Evolutionary conservation across 1,139 yeast genomes (phyloP).

Genomic region (Kodamaea suecica): DNA sequence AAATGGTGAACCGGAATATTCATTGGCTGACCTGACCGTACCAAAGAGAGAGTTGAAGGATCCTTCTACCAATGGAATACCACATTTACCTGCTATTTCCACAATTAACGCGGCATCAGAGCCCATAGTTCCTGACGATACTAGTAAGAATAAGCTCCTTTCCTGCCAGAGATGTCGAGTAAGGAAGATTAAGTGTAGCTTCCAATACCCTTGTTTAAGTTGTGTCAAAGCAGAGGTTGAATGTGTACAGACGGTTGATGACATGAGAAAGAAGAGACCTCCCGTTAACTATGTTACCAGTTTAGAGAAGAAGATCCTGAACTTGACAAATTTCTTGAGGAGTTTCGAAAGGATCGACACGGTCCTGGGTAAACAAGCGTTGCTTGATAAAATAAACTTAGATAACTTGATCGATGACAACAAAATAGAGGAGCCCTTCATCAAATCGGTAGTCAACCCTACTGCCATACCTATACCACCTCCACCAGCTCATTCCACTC

Average conservation of each 20-base stretch:
- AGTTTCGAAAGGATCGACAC: slow-evolving; percentile 21
- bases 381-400: slow-evolving; percentile 16
- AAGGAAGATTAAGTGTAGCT: slow-evolving; percentile 55
- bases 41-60: background rate
- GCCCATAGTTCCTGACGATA: background rate
- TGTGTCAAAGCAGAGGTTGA: slow-evolving; percentile 45
- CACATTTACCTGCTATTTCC: no score
- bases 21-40: no score
- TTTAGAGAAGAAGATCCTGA: slow-evolving; percentile 29
- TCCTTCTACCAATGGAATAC: no score
- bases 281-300: slow-evolving; percentile 47
- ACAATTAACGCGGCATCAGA: no score
- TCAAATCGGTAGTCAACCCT: background rate
- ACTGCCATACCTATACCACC: background rate
- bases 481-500: background rate
- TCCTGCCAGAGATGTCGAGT: slow-evolving; percentile 50
- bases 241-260: slow-evolving; percentile 50
- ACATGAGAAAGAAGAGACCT: slow-evolving; percentile 53
- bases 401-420: slow-evolving; percentile 7
- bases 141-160: slow-evolving; percentile 12
- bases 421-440: background rate
- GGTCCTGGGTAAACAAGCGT: slow-evolving; percentile 21
- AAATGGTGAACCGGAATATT: background rate
- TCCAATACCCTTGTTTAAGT: slow-evolving; percentile 48
- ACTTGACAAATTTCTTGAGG: slow-evolving; percentile 25